Evolutionary conservation across 495 filamentous ascomycete genomes (phyloP).

Genomic region (Ascobolus immersus): DNA sequence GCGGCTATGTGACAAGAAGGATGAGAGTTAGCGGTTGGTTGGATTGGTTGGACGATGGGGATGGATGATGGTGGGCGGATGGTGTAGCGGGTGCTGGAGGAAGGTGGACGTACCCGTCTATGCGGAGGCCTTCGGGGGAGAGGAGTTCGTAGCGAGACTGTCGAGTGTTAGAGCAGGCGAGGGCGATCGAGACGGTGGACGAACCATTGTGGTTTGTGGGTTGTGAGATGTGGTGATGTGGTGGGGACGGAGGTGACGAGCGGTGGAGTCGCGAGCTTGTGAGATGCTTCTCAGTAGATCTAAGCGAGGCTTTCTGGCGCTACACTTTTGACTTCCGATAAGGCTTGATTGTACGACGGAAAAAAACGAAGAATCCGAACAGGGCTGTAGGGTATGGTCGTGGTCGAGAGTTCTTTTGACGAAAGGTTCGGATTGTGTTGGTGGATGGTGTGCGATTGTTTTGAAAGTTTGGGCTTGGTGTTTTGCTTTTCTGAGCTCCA

Average conservation of each 20-base stretch:
- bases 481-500: too few species aligned
- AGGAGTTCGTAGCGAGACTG: slow-evolving; percentile 16
- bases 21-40: too few species aligned
- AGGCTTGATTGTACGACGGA: too few species aligned
- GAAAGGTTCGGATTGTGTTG: too few species aligned
- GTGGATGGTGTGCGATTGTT: too few species aligned
- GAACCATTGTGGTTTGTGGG: neutral
- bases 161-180: neutral
- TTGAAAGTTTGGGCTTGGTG: too few species aligned
- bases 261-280: neutral
- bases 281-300: neutral
- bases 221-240: too few species aligned
- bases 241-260: neutral
- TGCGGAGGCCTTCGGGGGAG: slow-evolving; percentile 15
- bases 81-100: neutral
- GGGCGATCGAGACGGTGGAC: neutral
- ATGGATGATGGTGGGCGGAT: neutral
- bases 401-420: too few species aligned
- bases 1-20: too few species aligned
- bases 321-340: too few species aligned
- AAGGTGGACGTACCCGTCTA: slow-evolving; percentile 7
- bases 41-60: neutral
- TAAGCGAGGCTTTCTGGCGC: neutral
- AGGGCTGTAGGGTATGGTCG: too few species aligned
- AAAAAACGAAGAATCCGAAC: too few species aligned